phyloP scores from a whole-genome alignment of 495 filamentous ascomycete genomes.

The Penicillium paxilli region DNA sequence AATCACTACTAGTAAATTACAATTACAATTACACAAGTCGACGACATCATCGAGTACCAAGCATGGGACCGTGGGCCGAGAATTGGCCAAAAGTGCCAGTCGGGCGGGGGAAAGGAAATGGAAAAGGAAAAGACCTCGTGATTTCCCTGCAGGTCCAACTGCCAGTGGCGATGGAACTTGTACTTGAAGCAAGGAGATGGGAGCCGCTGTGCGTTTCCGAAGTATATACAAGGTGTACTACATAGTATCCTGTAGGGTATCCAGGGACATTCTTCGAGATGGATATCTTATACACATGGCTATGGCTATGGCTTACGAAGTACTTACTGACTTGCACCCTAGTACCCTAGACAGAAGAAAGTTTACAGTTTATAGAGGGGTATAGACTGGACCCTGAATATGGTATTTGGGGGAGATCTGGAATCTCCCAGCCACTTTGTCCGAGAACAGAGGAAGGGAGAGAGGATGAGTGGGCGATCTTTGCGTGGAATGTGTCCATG shows the following conservation, averaged over 20 bases:
- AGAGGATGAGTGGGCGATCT: constrained; percentile 7
- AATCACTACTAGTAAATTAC: too few relatives aligned
- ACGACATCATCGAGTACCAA: constrained; percentile 25
- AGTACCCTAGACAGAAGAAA: too few relatives aligned
- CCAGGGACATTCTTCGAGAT: too few relatives aligned
- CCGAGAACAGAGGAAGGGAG: constrained; percentile 4
- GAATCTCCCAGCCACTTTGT: constrained; percentile 6
- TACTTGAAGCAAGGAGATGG: constrained; percentile 13
- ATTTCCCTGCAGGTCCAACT: too few relatives aligned
- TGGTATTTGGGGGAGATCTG: constrained; percentile 3
- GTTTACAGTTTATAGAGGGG: too few relatives aligned
- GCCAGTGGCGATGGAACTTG: too few relatives aligned
- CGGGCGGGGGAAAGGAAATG: not conserved
- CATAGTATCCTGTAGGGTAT: too few relatives aligned
- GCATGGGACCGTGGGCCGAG: constrained; percentile 15
- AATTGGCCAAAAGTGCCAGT: not conserved
- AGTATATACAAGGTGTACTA: too few relatives aligned
- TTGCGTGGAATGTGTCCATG: constrained; percentile 24
- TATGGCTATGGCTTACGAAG: too few relatives aligned
- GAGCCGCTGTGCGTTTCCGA: not conserved
- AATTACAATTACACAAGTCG: constrained; percentile 2
- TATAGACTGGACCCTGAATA: not conserved
- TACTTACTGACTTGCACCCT: too few relatives aligned
- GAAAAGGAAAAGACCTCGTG: not conserved
- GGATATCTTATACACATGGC: too few relatives aligned